Percentiles rank a stretch among this genome's conserved stretches.
Evolutionary conservation across 2,329 filamentous ascomycete genomes (phyloP).

Genomic region (Verticillium tricorpus): DNA sequence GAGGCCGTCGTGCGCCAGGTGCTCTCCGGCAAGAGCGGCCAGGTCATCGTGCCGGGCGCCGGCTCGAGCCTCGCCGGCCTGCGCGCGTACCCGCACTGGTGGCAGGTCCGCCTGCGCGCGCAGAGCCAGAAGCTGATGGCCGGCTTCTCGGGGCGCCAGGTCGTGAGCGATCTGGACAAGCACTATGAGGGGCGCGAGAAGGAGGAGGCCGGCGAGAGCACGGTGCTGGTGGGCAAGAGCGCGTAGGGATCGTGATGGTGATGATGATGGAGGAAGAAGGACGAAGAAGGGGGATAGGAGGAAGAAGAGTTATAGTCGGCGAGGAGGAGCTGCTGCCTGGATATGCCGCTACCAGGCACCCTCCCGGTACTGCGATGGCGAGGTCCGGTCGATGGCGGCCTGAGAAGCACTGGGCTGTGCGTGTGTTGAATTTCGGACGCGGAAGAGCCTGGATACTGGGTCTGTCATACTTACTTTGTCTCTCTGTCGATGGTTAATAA

Average conservation of each 20-base stretch:
- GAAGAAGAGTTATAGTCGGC: too few species aligned
- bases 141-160: constrained; percentile 41
- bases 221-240: constrained; percentile 27
- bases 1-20: constrained; percentile 59
- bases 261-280: too few species aligned
- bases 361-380: too few species aligned
- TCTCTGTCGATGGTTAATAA: too few species aligned
- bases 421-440: neutral
- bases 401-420: neutral
- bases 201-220: constrained; percentile 25
- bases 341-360: neutral
- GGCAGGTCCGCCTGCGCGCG: constrained; percentile 48
- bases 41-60: constrained; percentile 49
- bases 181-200: constrained; percentile 25
- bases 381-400: neutral
- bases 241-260: too few species aligned
- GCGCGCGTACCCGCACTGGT: constrained; percentile 58
- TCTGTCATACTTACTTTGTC: too few species aligned
- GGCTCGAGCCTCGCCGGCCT: constrained; percentile 35
- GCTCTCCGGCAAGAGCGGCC: constrained; percentile 49
- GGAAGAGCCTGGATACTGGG: neutral
- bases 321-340: neutral
- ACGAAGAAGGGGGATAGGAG: too few species aligned
- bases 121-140: constrained; percentile 35
- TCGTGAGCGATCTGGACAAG: constrained; percentile 38